Evolutionary conservation across 2,329 filamentous ascomycete species (phyloP), one percentile per base, ranked within the genome.

Genomic region (Claviceps digitariae): DNA sequence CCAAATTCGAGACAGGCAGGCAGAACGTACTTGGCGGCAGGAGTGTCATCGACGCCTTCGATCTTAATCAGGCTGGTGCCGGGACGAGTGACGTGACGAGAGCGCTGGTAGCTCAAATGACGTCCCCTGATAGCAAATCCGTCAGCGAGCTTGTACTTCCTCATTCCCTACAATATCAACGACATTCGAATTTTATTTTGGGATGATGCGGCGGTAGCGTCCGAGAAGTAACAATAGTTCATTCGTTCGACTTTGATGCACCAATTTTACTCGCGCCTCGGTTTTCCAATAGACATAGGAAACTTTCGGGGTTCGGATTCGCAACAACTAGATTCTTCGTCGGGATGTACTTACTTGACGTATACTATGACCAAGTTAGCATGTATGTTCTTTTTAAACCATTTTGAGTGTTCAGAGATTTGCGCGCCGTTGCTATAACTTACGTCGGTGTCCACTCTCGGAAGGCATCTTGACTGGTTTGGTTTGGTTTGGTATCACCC

Each of bases 101-200:
- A 86, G 76, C 91, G 87, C 82, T 95, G 86, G 82, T 95, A 96
- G 78, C 86, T 91, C 78, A 97, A 79, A 84, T 97, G 91, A 77
- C 90, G 90, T 81, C 90, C 91, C 89, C 88, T 94, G 61, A 56
- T 21, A 17, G 20, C 36, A 38, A 34, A 31, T 48, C 36, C 45
- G 45, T 52, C 51, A 52, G 51, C 45, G 7, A 48, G 13, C n/a
- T 52, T 52, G 36, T 23, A 13, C n/a, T 27, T 36, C 6, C 21
- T 13, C 34, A 52, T 29, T 41, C 47, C 31, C n/a, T 47, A 23
- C 43, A 15, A n/a, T 3, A 40, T 52, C 3, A 25, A 40, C 2
- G 21, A n/a, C 3, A 40, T 21, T 21, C 41, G 9, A n/a, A n/a
- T n/a, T n/a, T n/a, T n/a, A n/a, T 23, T 50, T 10, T 13, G 25